Conservation (phyloP, 306 rosid genomes). For the Gillenia trifoliata region DNA sequence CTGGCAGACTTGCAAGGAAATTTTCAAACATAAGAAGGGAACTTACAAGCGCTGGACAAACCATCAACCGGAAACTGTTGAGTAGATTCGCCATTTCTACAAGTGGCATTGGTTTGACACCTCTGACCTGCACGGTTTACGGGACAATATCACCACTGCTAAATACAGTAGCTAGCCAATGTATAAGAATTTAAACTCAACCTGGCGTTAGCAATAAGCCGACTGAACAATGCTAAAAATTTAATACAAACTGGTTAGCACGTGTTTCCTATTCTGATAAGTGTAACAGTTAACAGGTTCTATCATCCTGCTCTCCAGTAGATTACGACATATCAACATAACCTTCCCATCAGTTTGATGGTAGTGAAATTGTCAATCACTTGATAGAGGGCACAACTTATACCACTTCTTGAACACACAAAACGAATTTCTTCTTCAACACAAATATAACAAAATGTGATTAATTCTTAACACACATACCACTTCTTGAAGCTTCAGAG, state of each 20-base stretch:
- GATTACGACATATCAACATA: background rate
- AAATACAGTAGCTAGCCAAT: slow-evolving; percentile 8
- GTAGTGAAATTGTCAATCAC: background rate
- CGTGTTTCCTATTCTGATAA: background rate
- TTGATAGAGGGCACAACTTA: background rate
- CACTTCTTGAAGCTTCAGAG: slow-evolving; percentile 99
- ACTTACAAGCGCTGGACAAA: slow-evolving; percentile 94
- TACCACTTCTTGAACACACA: background rate
- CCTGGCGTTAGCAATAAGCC: background rate
- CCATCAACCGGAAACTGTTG: slow-evolving; percentile 54
- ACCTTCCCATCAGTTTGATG: background rate
- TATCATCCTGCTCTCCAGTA: background rate
- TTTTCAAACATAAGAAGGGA: background rate
- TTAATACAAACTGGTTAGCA: background rate
- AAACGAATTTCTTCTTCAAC: background rate
- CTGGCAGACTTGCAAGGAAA: slow-evolving; percentile 14
- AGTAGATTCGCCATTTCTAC: slow-evolving; percentile 79
- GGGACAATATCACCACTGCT: slow-evolving; percentile 22
- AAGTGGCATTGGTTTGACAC: slow-evolving; percentile 84
- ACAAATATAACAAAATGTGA: slow-evolving; percentile 3
- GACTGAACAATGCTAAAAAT: background rate
- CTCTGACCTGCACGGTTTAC: slow-evolving; percentile 79
- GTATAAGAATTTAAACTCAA: background rate
- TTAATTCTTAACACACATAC: slow-evolving; percentile 32
- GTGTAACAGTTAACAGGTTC: background rate